Base-by-base conservation (phyloP, 139 green algal species). In the Nannochloris sp. region DNA sequence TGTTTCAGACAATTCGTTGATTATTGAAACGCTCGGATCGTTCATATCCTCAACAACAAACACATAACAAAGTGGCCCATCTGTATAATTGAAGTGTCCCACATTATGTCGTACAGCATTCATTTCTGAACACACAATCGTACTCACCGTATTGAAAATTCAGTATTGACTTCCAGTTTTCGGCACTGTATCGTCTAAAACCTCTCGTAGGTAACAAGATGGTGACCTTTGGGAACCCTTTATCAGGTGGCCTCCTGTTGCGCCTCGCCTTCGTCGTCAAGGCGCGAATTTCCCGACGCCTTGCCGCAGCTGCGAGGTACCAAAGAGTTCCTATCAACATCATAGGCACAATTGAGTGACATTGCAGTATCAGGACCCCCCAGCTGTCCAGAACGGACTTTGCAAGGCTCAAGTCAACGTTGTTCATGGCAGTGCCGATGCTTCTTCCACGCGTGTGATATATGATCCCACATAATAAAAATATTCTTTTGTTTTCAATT, bases 151-250 rank as follows among this genome's bases (percentile, higher is more conserved):
- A 93, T 1, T 66, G 23, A 48, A 78, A 64, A 14, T 48, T 23
- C 1, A 93, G 57, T 15, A 88, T 78, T 2, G 79, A 72, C 6
- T 34, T 14, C 85, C 85, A 92, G 62, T 87, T 90, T 40, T 24
- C 19, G 8, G 71, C 5, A 59, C 76, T 88, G 74, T 90, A 70
- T 9, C 51, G 48, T 15, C 78, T 72, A 44, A 66, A 78, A 11
- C 86, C 86, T 40, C 85, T 84, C 10, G 90, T 75, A 2, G 86
- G 86, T 50, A 89, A 64, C 3, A 93, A 57, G 8, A 92, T 71
- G 2, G 73, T 68, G 10, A 92, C 69, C 1, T 49, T 48, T 0
- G 85, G 84, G 46, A 53, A 19, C 8, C 46, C n/a, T 53, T 53
- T 21, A 0, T 53, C n/a, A 19, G 46, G 5, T 53, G 16, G 16